Evolutionary conservation across 78 protist species (phyloP).

Genomic region (Diacronema lutheri): DNA sequence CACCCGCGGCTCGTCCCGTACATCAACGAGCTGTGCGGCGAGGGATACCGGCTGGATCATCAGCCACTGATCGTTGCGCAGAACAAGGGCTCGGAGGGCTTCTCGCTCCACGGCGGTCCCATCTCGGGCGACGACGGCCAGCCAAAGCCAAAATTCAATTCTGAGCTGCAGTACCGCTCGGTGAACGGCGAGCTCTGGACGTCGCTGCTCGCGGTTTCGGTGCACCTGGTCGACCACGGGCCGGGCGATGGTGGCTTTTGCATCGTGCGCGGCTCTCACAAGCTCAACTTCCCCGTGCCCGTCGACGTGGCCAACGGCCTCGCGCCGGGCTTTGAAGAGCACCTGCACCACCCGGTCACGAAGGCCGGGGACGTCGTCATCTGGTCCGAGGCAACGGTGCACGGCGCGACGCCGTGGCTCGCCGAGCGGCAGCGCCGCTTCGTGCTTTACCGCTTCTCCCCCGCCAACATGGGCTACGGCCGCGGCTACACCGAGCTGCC

Average conservation of each 20-base stretch:
- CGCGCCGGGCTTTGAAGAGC: not conserved
- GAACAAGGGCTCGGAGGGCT: slow-evolving; percentile 3
- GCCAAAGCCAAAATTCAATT: not conserved
- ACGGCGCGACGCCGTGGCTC: slow-evolving; percentile 18
- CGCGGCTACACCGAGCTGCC: slow-evolving; percentile 2
- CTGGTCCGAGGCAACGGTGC: slow-evolving; percentile 38
- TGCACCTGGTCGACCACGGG: not conserved
- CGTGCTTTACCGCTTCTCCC: slow-evolving; percentile 39
- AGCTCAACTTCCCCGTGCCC: slow-evolving; percentile 9
- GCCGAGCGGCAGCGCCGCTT: slow-evolving; percentile 17
- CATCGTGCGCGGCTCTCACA: slow-evolving; percentile 16
- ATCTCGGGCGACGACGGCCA: slow-evolving; percentile 5
- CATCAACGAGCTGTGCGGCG: not conserved
- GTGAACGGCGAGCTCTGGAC: not conserved
- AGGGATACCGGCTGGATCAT: slow-evolving; percentile 9
- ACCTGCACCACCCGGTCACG: not conserved
- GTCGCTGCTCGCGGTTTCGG: not conserved
- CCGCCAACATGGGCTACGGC: slow-evolving; percentile 33
- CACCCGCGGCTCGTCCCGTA: slow-evolving; percentile 35
- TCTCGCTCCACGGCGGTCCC: slow-evolving; percentile 6
- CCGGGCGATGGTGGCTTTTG: slow-evolving; percentile 13
- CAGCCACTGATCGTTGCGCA: slow-evolving; percentile 14
- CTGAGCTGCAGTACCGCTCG: slow-evolving; percentile 16
- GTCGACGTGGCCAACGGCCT: not conserved
- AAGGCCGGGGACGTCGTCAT: slow-evolving; percentile 26